Base-by-base conservation (phyloP, 2,329 filamentous ascomycete genomes). In the Fusarium caatingaense region DNA sequence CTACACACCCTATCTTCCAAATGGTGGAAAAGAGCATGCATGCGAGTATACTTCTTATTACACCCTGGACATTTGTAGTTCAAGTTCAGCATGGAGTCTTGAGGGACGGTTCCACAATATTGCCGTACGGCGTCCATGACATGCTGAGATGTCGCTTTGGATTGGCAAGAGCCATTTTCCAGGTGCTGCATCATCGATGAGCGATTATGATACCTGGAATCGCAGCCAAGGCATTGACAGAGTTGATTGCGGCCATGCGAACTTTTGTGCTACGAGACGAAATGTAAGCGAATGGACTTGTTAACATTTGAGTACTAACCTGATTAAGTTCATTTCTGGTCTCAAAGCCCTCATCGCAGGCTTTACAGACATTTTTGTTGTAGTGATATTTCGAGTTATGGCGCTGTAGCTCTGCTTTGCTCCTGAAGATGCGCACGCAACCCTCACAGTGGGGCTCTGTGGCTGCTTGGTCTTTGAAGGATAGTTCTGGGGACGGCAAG, bases 321-420 rank as follows among this genome's bases (percentile, higher is more conserved):
- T n/a, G n/a, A n/a, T n/a, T n/a, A n/a, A n/a, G n/a, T n/a, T n/a
- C n/a, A n/a, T n/a, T n/a, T n/a, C n/a, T n/a, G n/a, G n/a, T n/a
- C n/a, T n/a, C n/a, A n/a, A n/a, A n/a, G 23, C 55, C 34, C 11
- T 53, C 46, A 5, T 53, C 55, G 20, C 55, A 57, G 5, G 46
- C 55, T 6, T 12, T 2, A 1, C 55, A 57, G 5, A 57, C 1
- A 20, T 2, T 9, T 9, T 6, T 7, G 5, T 20, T 16, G 15
- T 25, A 41, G 4, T 57, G 55, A 20, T 27, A 53, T 25, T 41
- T 57, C 0, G n/a, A n/a, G n/a, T n/a, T n/a, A n/a, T n/a, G n/a
- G n/a, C n/a, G n/a, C n/a, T n/a, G n/a, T n/a, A n/a, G n/a, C n/a
- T n/a, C n/a, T n/a, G n/a, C n/a, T n/a, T n/a, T n/a, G n/a, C n/a